These are phyloP conservation scores for Aspergillus fructus DNA, from an alignment of 2,329 filamentous ascomycete genomes.

Conservation along the genomic window DNA sequence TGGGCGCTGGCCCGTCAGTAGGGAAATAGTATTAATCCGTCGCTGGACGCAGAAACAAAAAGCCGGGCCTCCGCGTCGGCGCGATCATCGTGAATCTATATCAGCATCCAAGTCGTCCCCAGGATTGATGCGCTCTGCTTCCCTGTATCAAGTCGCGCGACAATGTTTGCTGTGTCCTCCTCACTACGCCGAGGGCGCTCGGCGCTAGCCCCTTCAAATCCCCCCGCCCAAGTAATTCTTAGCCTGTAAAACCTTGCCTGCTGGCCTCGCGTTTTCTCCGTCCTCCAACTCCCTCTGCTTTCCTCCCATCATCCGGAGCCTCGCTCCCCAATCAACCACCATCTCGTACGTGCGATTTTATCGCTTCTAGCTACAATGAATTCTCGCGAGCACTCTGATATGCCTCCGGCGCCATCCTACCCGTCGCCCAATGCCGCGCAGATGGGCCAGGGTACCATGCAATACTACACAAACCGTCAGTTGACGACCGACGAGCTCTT, in stretches of 20 bases:
- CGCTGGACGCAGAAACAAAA: slow-evolving; percentile 43
- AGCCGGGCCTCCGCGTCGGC: slow-evolving; percentile 37
- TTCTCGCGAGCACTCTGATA: slow-evolving; percentile 43
- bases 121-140: slow-evolving; percentile 15
- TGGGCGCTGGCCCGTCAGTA: slow-evolving; percentile 17
- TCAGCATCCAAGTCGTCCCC: slow-evolving; percentile 17
- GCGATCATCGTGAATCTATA: slow-evolving; percentile 35
- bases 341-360: slow-evolving; percentile 11
- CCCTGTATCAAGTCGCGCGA: slow-evolving; percentile 23
- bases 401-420: slow-evolving; percentile 46
- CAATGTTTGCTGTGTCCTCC: slow-evolving; percentile 34
- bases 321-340: slow-evolving; percentile 30
- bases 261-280: slow-evolving; percentile 29
- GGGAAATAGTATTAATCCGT: slow-evolving; percentile 46
- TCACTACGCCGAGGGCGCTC: slow-evolving; percentile 29
- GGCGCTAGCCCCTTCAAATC: slow-evolving; percentile 37
- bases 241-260: slow-evolving; percentile 37
- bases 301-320: slow-evolving; percentile 31
- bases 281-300: slow-evolving; percentile 22
- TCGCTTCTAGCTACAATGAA: slow-evolving; percentile 32
- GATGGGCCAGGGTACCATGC: slow-evolving; percentile 44
- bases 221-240: slow-evolving; percentile 35
- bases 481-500: slow-evolving; percentile 49
- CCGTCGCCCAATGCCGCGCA: slow-evolving; percentile 45
- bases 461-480: slow-evolving; percentile 45